These are phyloP conservation scores for Microdochium nivale DNA, from an alignment of 2,329 filamentous ascomycete genomes.

Conservation along the genomic window DNA sequence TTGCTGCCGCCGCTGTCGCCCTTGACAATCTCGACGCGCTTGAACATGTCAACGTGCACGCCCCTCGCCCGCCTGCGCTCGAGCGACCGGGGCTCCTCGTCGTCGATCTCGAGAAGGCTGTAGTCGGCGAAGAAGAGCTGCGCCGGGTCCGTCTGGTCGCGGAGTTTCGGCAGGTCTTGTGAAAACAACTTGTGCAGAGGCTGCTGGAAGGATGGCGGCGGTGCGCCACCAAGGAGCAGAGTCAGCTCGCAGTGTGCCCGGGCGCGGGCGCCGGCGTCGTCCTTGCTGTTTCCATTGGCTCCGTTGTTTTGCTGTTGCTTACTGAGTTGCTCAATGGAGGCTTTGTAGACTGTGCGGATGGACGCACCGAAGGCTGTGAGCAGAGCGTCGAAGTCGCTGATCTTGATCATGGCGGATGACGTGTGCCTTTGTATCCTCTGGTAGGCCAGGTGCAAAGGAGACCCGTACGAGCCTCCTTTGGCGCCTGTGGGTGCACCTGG, in stretches of 20 bases:
- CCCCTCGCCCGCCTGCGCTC: slow-evolving; percentile 25
- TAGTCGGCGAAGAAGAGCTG: slow-evolving; percentile 68
- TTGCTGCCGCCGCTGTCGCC: slow-evolving; percentile 5
- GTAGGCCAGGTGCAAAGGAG: slow-evolving; percentile 48
- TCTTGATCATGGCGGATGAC: slow-evolving; percentile 44
- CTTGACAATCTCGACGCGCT: slow-evolving; percentile 41
- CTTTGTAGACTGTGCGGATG: slow-evolving; percentile 41
- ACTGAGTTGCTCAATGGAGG: slow-evolving; percentile 33
- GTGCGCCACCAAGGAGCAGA: slow-evolving; percentile 40
- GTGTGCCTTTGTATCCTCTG: slow-evolving; percentile 43
- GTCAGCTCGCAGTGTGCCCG: slow-evolving; percentile 42
- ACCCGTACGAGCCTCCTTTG: slow-evolving; percentile 32
- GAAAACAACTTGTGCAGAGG: slow-evolving; percentile 60
- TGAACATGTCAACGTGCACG: slow-evolving; percentile 46
- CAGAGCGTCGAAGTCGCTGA: slow-evolving; percentile 54
- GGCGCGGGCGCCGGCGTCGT: slow-evolving; percentile 30
- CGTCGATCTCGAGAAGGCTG: slow-evolving; percentile 56
- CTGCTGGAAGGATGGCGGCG: slow-evolving; percentile 36
- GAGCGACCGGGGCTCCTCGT: slow-evolving; percentile 40
- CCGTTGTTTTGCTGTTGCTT: slow-evolving; percentile 25
- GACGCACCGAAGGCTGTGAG: slow-evolving; percentile 39
- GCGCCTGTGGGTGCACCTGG: slow-evolving; percentile 15
- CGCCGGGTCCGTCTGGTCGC: slow-evolving; percentile 33
- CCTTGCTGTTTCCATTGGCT: slow-evolving; percentile 24
- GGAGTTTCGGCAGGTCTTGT: slow-evolving; percentile 48